A percentile compares a stretch with the other conserved stretches of the same genome.
These are phyloP conservation scores for Blastobotrys indianensis DNA, from an alignment of 1,139 yeast genomes.

Conservation along the genomic window DNA sequence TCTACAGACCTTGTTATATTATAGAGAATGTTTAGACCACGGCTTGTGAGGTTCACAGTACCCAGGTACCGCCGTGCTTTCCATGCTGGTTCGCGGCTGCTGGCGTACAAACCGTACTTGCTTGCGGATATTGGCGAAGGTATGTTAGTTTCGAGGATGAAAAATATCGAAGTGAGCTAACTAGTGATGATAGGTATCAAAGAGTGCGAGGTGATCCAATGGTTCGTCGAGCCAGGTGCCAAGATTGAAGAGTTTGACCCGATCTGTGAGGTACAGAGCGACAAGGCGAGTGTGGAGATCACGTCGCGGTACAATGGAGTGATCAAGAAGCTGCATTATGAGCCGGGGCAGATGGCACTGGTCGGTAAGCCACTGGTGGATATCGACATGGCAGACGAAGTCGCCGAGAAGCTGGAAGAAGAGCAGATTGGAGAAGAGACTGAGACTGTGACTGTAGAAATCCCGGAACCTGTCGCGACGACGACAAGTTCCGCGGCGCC, in stretches of 20 bases:
- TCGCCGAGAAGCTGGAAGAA: background rate
- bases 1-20: too few species aligned
- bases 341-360: slow-evolving; percentile 34
- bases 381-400: slow-evolving; percentile 28
- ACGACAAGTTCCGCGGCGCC: slow-evolving; percentile 3
- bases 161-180: background rate
- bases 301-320: slow-evolving; percentile 34
- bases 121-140: slow-evolving; percentile 38
- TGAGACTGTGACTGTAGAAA: slow-evolving; percentile 1
- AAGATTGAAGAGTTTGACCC: slow-evolving; percentile 34
- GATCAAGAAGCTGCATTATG: slow-evolving; percentile 31
- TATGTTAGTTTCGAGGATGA: slow-evolving; percentile 1
- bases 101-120: slow-evolving; percentile 27
- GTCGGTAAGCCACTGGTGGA: slow-evolving; percentile 34
- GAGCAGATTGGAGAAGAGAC: background rate
- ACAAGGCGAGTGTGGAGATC: slow-evolving; percentile 35
- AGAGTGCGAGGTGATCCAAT: slow-evolving; percentile 36
- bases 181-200: slow-evolving; percentile 22
- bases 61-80: background rate
- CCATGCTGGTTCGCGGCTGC: slow-evolving; percentile 1
- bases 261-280: slow-evolving; percentile 35
- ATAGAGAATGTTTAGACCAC: background rate
- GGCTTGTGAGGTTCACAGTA: background rate
- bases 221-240: slow-evolving; percentile 37
- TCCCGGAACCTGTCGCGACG: background rate